phyloP scores from a whole-genome alignment of 202 grass and related monocot genomes.

The Hordeum pubiflorum region DNA sequence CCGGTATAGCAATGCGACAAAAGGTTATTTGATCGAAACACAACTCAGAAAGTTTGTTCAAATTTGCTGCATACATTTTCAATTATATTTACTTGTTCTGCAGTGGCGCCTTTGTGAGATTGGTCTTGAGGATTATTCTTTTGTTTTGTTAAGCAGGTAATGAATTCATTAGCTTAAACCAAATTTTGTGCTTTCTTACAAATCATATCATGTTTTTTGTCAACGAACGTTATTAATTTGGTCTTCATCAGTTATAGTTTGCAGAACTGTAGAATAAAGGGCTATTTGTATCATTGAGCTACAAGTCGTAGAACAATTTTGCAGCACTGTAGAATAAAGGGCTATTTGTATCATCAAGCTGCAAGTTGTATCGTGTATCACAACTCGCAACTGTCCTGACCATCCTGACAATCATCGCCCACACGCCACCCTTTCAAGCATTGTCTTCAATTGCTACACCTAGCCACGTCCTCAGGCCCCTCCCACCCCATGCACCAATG shows the following conservation, averaged over 20 bases:
- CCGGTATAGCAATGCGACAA: constrained; percentile 88
- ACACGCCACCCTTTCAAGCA: neutral
- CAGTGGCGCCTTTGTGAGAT: constrained; percentile 97
- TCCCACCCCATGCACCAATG: neutral
- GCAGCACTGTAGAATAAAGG: neutral
- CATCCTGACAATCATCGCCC: neutral
- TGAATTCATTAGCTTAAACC: constrained; percentile 5
- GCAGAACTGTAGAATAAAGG: neutral
- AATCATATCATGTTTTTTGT: neutral
- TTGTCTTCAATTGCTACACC: neutral
- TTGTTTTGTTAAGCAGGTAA: constrained; percentile 90
- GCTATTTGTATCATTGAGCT: neutral
- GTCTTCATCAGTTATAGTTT: neutral
- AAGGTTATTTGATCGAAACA: constrained; percentile 46
- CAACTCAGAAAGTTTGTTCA: neutral
- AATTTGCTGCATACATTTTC: constrained; percentile 21
- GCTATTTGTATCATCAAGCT: neutral
- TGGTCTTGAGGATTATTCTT: constrained; percentile 95
- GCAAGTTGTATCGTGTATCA: neutral
- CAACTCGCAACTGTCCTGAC: neutral
- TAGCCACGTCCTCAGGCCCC: neutral
- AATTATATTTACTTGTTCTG: constrained; percentile 40
- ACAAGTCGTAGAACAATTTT: neutral
- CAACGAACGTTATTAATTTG: neutral
- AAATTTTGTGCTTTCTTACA: neutral